phyloP scores from a whole-genome alignment of 2,329 filamentous ascomycete species.

The Aureobasidium lini region DNA sequence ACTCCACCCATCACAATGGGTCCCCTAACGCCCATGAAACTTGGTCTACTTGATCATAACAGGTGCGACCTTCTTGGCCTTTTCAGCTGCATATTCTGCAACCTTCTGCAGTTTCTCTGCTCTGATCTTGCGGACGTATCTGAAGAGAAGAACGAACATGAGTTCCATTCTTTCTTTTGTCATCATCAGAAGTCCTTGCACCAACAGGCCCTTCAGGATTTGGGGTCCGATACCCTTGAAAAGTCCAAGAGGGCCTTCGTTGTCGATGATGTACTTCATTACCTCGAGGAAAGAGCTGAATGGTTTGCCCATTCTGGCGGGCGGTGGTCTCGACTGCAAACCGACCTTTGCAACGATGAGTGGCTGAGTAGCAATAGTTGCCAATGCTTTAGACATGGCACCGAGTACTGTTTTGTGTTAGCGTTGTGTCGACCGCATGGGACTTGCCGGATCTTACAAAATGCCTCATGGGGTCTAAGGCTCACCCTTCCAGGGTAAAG shows the following conservation, averaged over 20 bases:
- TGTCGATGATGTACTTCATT: slow-evolving; percentile 84
- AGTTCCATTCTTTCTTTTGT: slow-evolving; percentile 94
- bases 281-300: slow-evolving; percentile 93
- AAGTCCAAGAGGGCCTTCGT: slow-evolving; percentile 74
- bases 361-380: slow-evolving; percentile 87
- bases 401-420: slow-evolving; percentile 56
- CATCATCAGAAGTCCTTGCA: slow-evolving; percentile 98
- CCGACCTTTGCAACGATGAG: slow-evolving; percentile 97
- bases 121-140: slow-evolving; percentile 66
- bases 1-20: not conserved
- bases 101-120: slow-evolving; percentile 62
- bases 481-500: slow-evolving; percentile 70
- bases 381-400: slow-evolving; percentile 84
- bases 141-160: slow-evolving; percentile 75
- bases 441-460: slow-evolving; percentile 57
- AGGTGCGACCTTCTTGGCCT: slow-evolving; percentile 46
- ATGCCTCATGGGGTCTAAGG: slow-evolving; percentile 79
- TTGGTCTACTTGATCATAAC: slow-evolving; percentile 38
- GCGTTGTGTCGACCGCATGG: not conserved
- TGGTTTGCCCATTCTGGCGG: slow-evolving; percentile 74
- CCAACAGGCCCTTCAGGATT: slow-evolving; percentile 82
- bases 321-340: slow-evolving; percentile 84
- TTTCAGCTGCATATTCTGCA: slow-evolving; percentile 53
- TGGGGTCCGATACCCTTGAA: slow-evolving; percentile 98
- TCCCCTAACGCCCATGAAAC: not conserved